Evolutionary conservation across 2,329 filamentous ascomycete genomes (phyloP).

Genomic region (Sporothrix luriei): DNA sequence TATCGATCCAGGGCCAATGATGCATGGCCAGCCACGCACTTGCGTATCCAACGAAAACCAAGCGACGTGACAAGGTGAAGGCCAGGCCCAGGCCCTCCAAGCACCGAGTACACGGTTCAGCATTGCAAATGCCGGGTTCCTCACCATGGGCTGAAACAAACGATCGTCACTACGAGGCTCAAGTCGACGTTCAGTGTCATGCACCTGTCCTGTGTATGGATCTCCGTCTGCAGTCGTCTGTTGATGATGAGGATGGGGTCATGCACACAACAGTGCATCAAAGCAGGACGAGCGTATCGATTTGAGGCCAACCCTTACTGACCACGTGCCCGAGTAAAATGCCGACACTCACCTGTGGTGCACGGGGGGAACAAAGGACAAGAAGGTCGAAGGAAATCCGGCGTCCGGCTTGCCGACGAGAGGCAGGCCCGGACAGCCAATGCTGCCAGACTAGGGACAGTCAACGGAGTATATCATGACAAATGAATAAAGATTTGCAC

Average conservation of each 20-base stretch:
- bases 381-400: not conserved
- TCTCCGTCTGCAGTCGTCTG: not conserved
- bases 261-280: not conserved
- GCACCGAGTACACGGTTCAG: not conserved
- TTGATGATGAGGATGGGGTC: not conserved
- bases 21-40: not conserved
- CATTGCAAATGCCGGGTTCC: not conserved
- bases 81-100: not conserved
- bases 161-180: not conserved
- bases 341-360: too few species aligned
- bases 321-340: too few species aligned
- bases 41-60: not conserved
- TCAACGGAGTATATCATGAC: not conserved
- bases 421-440: not conserved
- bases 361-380: not conserved
- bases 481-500: too few species aligned
- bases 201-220: too few species aligned
- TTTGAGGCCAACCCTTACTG: too few species aligned
- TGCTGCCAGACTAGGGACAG: slow-evolving; percentile 5
- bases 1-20: not conserved
- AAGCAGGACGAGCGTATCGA: not conserved
- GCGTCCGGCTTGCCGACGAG: not conserved
- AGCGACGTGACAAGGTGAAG: not conserved
- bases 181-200: not conserved
- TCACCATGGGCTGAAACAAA: slow-evolving; percentile 3